Conservation (phyloP, 2,329 filamentous ascomycete genomes). For the Nemania sp. region DNA sequence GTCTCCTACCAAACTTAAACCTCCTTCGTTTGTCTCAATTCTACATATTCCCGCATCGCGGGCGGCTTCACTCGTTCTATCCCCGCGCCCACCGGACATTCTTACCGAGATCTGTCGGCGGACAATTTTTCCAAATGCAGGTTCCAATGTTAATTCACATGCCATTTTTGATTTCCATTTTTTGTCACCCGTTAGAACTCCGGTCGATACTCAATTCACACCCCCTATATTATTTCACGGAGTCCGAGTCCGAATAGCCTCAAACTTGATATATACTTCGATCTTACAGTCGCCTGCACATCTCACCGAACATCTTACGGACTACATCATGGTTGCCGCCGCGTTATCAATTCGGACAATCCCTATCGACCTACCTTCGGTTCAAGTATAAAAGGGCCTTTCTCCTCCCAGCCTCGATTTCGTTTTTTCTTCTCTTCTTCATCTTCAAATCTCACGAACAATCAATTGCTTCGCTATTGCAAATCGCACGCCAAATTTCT, state of each 20-base stretch:
- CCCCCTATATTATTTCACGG: constrained; percentile 13
- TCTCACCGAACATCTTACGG: not conserved
- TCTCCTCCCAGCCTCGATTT: not conserved
- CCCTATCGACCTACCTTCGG: not conserved
- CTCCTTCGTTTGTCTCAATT: constrained; percentile 31
- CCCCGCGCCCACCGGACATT: constrained; percentile 1
- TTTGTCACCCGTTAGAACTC: not conserved
- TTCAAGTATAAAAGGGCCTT: not conserved
- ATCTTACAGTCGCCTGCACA: not conserved
- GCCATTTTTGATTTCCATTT: too few relatives aligned
- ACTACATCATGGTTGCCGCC: not conserved
- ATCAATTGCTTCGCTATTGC: constrained; percentile 5
- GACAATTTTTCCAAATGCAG: not conserved
- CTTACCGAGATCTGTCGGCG: not conserved
- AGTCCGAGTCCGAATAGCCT: not conserved
- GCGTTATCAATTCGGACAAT: not conserved
- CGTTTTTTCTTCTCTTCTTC: not conserved
- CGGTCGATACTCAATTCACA: constrained; percentile 1
- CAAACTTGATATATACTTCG: not conserved
- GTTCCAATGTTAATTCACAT: constrained; percentile 14
- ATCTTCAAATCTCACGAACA: not conserved
- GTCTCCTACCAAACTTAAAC: constrained; percentile 29
- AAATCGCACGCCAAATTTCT: too few relatives aligned
- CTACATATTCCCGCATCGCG: constrained; percentile 31
- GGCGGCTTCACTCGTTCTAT: constrained; percentile 25